A percentile compares a stretch with the other conserved stretches of the same genome.
phyloP scores from a whole-genome alignment of 2,329 filamentous ascomycete species.

The Claviceps paspali region DNA sequence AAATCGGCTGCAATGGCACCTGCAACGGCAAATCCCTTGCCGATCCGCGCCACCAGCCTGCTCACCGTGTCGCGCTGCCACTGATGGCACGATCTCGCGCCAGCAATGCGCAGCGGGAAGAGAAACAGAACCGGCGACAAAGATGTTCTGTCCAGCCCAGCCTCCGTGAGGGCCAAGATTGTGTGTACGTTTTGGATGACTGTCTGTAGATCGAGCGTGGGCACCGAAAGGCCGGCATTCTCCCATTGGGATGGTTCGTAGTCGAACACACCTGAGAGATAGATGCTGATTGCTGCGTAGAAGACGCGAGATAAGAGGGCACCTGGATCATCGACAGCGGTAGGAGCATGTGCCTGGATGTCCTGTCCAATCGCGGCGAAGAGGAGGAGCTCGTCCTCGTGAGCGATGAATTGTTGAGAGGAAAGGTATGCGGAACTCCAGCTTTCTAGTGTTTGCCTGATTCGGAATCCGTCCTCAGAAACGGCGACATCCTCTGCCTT shows the following conservation, averaged over 20 bases:
- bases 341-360: too few species aligned
- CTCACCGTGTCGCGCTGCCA: conserved; percentile 1
- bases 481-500: conserved; percentile 2
- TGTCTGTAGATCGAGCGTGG: not conserved
- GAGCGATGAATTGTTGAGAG: not conserved
- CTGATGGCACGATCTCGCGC: conserved; percentile 13
- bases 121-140: conserved; percentile 19
- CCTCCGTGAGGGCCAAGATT: conserved; percentile 11
- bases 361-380: too few species aligned
- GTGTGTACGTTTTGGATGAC: not conserved
- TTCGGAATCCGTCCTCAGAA: not conserved
- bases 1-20: not conserved
- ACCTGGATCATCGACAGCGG: conserved; percentile 7
- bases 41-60: not conserved
- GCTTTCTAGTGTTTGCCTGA: conserved; percentile 5
- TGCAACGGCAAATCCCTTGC: not conserved
- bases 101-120: conserved; percentile 20
- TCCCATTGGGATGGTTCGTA: conserved; percentile 19
- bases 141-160: conserved; percentile 8
- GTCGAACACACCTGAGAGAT: conserved; percentile 22
- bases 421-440: conserved; percentile 8
- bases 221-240: not conserved
- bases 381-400: not conserved
- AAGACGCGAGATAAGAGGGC: conserved; percentile 11
- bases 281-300: conserved; percentile 19